Base-by-base conservation (phyloP, 805 yeast species). In the Pichia rugopelliculosa region DNA sequence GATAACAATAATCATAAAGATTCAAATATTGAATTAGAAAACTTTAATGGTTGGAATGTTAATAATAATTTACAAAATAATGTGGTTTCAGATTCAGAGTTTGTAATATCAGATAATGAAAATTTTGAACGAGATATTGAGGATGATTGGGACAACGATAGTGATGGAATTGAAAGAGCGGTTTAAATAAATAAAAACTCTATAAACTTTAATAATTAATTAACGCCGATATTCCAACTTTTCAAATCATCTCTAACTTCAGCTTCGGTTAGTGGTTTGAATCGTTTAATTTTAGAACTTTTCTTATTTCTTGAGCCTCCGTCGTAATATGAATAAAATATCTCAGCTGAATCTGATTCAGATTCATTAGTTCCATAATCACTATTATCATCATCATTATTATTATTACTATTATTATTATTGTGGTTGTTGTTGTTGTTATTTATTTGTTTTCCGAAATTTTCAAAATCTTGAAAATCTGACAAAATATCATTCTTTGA, bases 141-240 rank as follows among this genome's bases (percentile, higher is more conserved):
- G 20, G 56, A 53, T n/a, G 57, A 48, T 15, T 38, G 51, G 36
- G 61, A 58, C 15, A 50, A 60, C 41, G 55, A 52, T 34, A 44
- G 49, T 26, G 67, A 62, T 49, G 65, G 64, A 15, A 61, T 61
- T 23, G 66, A 60, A 42, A 58, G 55, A 42, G 65, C 55, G 6
- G 39, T 42, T 15, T 47, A 36, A 34, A 17, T 20, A 26, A 39
- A 25, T 30, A 12, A 33, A 25, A 38, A n/a, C n/a, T n/a, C n/a
- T n/a, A n/a, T n/a, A n/a, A 27, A 3, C 6, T 20, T 15, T n/a
- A 20, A 17, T 13, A 22, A 24, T 18, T 39, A 24, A 25, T 13
- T 34, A 20, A 42, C 44, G 18, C 13, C 25, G 13, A 54, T 48
- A 22, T 59, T 52, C 79, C 79, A 74, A 55, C 77, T 72, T 38